These are phyloP conservation scores for Claviceps sp. DNA, from an alignment of 2,329 filamentous ascomycete species.

Conservation along the genomic window DNA sequence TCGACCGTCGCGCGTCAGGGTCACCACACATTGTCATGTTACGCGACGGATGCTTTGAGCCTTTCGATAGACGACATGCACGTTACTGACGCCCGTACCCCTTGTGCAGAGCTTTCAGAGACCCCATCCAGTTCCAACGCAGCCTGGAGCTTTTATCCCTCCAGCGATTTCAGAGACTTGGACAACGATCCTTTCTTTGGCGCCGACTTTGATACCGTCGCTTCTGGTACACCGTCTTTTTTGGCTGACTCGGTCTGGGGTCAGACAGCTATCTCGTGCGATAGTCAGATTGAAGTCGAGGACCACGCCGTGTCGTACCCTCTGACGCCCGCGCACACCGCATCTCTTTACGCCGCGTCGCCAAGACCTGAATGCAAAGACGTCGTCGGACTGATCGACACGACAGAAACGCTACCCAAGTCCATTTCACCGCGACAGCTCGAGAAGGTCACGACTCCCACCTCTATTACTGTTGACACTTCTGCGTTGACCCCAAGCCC, in stretches of 20 bases:
- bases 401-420: conserved; percentile 15
- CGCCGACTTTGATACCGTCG: conserved; percentile 30
- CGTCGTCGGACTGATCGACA: conserved; percentile 10
- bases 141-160: conserved; percentile 32
- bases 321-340: conserved; percentile 38
- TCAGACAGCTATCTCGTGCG: conserved; percentile 8
- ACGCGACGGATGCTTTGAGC: conserved; percentile 25
- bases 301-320: conserved; percentile 23
- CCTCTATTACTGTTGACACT: conserved; percentile 16
- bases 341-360: conserved; percentile 32
- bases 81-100: conserved; percentile 17
- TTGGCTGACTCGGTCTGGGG: conserved; percentile 22
- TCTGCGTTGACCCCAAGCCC: conserved; percentile 35
- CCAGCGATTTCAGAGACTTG: conserved; percentile 35
- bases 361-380: conserved; percentile 23
- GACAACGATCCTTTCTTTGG: conserved; percentile 39
- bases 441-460: conserved; percentile 24
- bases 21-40: conserved; percentile 14
- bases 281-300: conserved; percentile 6
- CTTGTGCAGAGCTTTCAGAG: conserved; percentile 19
- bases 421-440: conserved; percentile 30
- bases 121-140: conserved; percentile 39
- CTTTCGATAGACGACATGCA: conserved; percentile 26
- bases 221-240: conserved; percentile 31
- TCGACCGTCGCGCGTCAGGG: conserved; percentile 12